phyloP scores from a whole-genome alignment of 352 stramenopile species.

The Globisporangium parvum region DNA sequence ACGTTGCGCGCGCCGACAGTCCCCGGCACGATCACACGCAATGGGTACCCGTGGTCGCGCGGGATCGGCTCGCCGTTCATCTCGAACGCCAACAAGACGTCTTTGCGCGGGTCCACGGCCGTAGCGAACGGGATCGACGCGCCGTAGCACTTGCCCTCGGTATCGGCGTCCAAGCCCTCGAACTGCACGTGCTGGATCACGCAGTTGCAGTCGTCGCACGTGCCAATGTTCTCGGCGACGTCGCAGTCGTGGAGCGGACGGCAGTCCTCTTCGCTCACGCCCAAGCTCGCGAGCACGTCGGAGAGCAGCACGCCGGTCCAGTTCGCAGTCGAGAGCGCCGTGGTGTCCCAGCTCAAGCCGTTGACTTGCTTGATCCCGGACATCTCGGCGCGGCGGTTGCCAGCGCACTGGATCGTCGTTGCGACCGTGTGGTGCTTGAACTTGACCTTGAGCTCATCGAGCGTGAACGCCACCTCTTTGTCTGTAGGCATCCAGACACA shows the following conservation, averaged over 20 bases:
- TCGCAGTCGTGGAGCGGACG: slow-evolving; percentile 43
- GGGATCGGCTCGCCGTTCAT: slow-evolving; percentile 95
- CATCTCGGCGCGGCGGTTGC: slow-evolving; percentile 86
- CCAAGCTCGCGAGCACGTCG: slow-evolving; percentile 78
- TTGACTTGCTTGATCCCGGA: slow-evolving; percentile 46
- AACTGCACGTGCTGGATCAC: slow-evolving; percentile 86
- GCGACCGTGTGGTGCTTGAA: slow-evolving; percentile 76
- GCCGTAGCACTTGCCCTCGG: slow-evolving; percentile 82
- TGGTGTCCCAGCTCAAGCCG: slow-evolving; percentile 29
- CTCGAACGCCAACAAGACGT: slow-evolving; percentile 97
- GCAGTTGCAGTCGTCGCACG: slow-evolving; percentile 48
- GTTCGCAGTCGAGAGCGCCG: slow-evolving; percentile 83
- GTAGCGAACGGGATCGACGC: slow-evolving; percentile 92
- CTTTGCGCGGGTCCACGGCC: slow-evolving; percentile 90
- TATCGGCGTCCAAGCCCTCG: slow-evolving; percentile 70
- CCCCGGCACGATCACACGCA: slow-evolving; percentile 95
- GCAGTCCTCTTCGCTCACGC: slow-evolving; percentile 42
- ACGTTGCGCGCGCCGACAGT: slow-evolving; percentile 94
- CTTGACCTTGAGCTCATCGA: slow-evolving; percentile 84
- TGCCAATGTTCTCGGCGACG: slow-evolving; percentile 46
- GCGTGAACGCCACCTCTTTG: slow-evolving; percentile 37
- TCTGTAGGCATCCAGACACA: not conserved
- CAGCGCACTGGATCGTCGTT: slow-evolving; percentile 90
- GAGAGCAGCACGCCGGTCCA: slow-evolving; percentile 88
- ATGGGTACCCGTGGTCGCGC: slow-evolving; percentile 95